Conservation (phyloP, 805 yeast genomes). For the Zygotorulaspora danielsina region DNA sequence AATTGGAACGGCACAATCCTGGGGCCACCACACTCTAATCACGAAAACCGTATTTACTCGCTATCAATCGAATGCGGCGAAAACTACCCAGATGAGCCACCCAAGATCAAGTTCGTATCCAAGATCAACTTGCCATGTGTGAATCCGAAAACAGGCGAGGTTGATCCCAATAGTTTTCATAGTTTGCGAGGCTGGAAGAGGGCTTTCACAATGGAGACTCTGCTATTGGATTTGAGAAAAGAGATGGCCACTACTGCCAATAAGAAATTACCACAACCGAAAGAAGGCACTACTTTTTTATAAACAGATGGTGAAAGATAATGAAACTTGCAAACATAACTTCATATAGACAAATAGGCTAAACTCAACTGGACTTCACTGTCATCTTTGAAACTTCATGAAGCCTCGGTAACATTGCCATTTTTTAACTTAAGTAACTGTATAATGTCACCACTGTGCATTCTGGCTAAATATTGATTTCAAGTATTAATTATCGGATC, state of each 20-base stretch:
- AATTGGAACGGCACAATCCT: conserved; percentile 96
- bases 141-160: conserved; percentile 55
- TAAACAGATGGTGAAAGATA: conserved; percentile 1
- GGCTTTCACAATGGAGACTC: conserved; percentile 88
- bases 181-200: conserved; percentile 82
- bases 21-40: conserved; percentile 91
- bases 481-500: background rate
- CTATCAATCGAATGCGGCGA: conserved; percentile 77
- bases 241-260: conserved; percentile 83
- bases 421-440: too few relatives aligned
- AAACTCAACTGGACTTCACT: too few relatives aligned
- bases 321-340: conserved; percentile 2
- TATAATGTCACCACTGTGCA: too few relatives aligned
- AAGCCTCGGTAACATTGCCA: too few relatives aligned
- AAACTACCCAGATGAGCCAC: conserved; percentile 85
- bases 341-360: background rate
- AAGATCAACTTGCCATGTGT: conserved; percentile 91
- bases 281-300: conserved; percentile 73
- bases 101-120: conserved; percentile 72
- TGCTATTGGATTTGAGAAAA: conserved; percentile 80
- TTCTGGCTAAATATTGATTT: background rate
- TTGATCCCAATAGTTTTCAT: conserved; percentile 52
- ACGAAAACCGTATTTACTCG: conserved; percentile 90
- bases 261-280: conserved; percentile 84
- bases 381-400: too few relatives aligned